These are phyloP conservation scores for Zoysia pacifica DNA, from an alignment of 176 grass and related monocot species.

Conservation along the genomic window DNA sequence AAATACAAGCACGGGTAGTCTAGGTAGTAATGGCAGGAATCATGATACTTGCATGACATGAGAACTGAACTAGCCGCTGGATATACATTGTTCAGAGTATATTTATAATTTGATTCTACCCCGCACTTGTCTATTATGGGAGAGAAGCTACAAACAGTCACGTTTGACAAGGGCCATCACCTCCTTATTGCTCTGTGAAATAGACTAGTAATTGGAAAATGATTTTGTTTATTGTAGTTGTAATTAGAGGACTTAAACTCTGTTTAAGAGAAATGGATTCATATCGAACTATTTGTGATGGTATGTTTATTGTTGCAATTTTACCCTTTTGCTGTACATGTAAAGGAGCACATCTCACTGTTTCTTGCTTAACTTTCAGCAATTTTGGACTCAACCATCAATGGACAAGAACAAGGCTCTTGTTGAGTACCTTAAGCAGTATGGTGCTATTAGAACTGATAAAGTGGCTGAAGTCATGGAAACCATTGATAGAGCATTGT, in stretches of 20 bases:
- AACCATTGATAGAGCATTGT: slow-evolving; percentile 66
- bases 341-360: background rate
- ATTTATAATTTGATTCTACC: background rate
- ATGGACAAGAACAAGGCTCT: slow-evolving; percentile 68
- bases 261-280: background rate
- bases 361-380: slow-evolving; percentile 51
- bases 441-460: slow-evolving; percentile 47
- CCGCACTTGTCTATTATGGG: background rate
- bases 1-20: background rate
- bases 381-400: slow-evolving; percentile 65
- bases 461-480: slow-evolving; percentile 76
- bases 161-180: background rate
- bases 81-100: background rate
- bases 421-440: slow-evolving; percentile 63
- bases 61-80: background rate
- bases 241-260: background rate
- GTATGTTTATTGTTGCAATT: background rate
- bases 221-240: background rate
- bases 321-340: background rate
- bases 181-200: background rate
- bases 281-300: background rate
- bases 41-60: background rate
- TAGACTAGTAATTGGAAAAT: background rate
- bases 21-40: background rate
- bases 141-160: background rate